phyloP scores from a whole-genome alignment of 1,284 basidiomycete species.

The Trametes sp. region DNA sequence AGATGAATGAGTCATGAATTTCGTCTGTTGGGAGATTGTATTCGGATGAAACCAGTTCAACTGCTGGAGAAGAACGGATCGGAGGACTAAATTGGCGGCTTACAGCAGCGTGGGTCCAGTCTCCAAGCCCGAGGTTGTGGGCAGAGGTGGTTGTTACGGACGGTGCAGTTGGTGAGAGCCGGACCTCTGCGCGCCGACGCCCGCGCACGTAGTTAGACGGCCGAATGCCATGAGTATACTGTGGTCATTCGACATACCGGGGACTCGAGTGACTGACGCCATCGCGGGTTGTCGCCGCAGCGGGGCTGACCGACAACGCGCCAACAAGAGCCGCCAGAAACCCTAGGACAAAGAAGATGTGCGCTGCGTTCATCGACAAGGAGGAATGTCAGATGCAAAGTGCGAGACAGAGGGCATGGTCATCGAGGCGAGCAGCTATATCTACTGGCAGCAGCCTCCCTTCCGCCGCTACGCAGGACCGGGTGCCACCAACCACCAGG shows the following conservation, averaged over 20 bases:
- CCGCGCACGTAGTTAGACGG: not conserved
- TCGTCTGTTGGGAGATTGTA: not conserved
- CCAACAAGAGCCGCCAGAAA: not conserved
- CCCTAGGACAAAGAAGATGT: not conserved
- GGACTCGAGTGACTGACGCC: not conserved
- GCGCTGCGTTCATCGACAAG: conserved; percentile 1
- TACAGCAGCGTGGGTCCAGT: not conserved
- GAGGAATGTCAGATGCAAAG: not conserved
- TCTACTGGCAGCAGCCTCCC: not conserved
- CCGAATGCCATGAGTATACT: not conserved
- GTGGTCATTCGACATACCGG: not conserved
- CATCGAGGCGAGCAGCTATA: conserved; percentile 6
- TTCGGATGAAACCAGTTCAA: too few species aligned
- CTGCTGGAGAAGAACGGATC: too few species aligned
- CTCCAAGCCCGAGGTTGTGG: too few species aligned
- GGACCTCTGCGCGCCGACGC: not conserved
- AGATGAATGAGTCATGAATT: not conserved
- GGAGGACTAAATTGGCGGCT: too few species aligned
- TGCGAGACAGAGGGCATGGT: not conserved
- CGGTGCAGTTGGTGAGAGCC: not conserved
- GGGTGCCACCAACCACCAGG: not conserved
- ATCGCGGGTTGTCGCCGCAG: conserved; percentile 3
- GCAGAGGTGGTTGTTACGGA: not conserved
- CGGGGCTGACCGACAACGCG: not conserved
- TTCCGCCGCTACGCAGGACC: not conserved